A percentile compares a stretch with the other conserved stretches of the same genome.
Conservation (phyloP, 2,329 filamentous ascomycete species). For the Aspergillus sp. region DNA sequence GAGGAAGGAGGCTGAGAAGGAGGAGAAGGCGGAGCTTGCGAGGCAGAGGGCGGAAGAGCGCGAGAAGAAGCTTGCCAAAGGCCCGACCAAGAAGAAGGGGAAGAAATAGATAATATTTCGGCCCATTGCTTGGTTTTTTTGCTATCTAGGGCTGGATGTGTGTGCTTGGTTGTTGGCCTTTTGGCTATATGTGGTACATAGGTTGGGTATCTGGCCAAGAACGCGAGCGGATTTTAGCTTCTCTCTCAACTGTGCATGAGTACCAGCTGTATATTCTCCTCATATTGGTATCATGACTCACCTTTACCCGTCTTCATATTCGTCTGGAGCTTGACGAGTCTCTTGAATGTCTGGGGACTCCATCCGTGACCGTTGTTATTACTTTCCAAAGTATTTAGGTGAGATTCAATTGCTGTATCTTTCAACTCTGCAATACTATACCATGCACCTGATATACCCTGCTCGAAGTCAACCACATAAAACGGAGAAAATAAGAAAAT, state of each 20-base stretch:
- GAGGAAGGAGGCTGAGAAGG: constrained; percentile 76
- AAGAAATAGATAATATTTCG: constrained; percentile 21
- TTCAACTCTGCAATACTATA: not conserved
- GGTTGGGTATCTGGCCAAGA: not conserved
- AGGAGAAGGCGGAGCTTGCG: constrained; percentile 50
- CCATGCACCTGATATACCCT: not conserved
- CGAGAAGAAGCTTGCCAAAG: constrained; percentile 40
- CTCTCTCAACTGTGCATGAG: not conserved
- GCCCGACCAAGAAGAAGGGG: constrained; percentile 40
- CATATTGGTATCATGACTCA: not conserved
- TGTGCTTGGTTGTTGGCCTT: not conserved
- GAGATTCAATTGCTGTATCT: not conserved
- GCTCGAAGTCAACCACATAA: not conserved
- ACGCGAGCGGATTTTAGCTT: not conserved
- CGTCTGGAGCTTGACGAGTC: not conserved
- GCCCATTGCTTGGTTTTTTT: not conserved
- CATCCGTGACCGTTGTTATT: not conserved
- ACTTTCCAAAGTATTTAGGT: not conserved
- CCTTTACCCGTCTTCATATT: not conserved
- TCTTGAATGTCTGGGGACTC: too few relatives aligned
- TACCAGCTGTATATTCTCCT: not conserved
- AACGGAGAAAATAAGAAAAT: not conserved
- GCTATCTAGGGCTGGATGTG: not conserved
- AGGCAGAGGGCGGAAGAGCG: constrained; percentile 43
- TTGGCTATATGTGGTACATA: not conserved